Conservation (phyloP, 768 basidiomycete species). For the Pulveroboletus frians region DNA sequence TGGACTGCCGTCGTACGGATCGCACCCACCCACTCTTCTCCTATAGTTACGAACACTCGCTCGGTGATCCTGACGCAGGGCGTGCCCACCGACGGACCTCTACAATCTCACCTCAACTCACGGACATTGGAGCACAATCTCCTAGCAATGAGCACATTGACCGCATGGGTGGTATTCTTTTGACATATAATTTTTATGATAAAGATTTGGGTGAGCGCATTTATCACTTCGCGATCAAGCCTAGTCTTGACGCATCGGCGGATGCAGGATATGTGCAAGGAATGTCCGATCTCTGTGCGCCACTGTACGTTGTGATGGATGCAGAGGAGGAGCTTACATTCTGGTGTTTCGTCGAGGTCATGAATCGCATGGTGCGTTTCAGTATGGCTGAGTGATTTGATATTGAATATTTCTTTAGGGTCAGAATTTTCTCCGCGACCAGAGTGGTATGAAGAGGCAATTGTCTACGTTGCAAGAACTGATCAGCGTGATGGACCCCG, state of each 20-base stretch:
- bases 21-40: slow-evolving; percentile 88
- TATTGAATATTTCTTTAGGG: slow-evolving; percentile 47
- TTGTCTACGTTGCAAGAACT: slow-evolving; percentile 84
- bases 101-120: slow-evolving; percentile 67
- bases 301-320: slow-evolving; percentile 86
- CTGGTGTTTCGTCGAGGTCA: slow-evolving; percentile 93
- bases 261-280: slow-evolving; percentile 89
- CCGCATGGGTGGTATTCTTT: slow-evolving; percentile 74
- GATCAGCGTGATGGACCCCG: slow-evolving; percentile 91
- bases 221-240: background rate
- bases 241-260: slow-evolving; percentile 18
- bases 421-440: slow-evolving; percentile 92
- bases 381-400: background rate
- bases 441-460: slow-evolving; percentile 97
- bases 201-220: slow-evolving; percentile 64
- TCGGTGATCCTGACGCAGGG: slow-evolving; percentile 51
- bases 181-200: slow-evolving; percentile 90
- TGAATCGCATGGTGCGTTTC: slow-evolving; percentile 84
- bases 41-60: slow-evolving; percentile 33
- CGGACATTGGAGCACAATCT: slow-evolving; percentile 80
- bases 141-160: slow-evolving; percentile 91
- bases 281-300: slow-evolving; percentile 95
- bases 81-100: slow-evolving; percentile 48
- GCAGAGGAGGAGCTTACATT: slow-evolving; percentile 89
- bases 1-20: slow-evolving; percentile 96